A percentile compares a stretch with the other conserved stretches of the same genome.
These are phyloP conservation scores for Pleurotus salmoneostramineus DNA, from an alignment of 768 basidiomycete species.

Conservation along the genomic window DNA sequence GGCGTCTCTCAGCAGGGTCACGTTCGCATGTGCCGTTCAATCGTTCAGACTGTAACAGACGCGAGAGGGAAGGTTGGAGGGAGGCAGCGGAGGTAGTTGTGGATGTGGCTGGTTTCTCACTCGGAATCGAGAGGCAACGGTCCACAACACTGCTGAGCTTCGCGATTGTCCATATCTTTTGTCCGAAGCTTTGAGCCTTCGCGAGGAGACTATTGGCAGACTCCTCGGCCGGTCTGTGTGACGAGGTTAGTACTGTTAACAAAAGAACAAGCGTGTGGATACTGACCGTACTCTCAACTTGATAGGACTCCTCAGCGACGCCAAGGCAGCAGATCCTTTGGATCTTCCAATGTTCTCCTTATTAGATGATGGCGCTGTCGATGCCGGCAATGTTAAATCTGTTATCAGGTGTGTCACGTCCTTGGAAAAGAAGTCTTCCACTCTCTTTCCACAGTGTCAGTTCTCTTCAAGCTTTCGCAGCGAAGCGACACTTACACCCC, in stretches of 20 bases:
- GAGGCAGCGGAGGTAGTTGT: constrained; percentile 18
- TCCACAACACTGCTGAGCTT: constrained; percentile 72
- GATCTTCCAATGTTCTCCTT: constrained; percentile 62
- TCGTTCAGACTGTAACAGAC: constrained; percentile 76
- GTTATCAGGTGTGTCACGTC: constrained; percentile 88
- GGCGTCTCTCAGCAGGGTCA: constrained; percentile 83
- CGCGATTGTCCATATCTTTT: constrained; percentile 82
- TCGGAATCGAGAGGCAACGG: constrained; percentile 49
- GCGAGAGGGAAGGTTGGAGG: constrained; percentile 46
- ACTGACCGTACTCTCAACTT: constrained; percentile 57
- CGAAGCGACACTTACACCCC: constrained; percentile 60
- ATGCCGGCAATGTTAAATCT: constrained; percentile 28
- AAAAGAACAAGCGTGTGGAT: background rate
- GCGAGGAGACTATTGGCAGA: constrained; percentile 40
- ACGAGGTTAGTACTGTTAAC: too few species aligned
- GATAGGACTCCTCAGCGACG: constrained; percentile 58
- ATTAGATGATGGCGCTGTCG: constrained; percentile 33
- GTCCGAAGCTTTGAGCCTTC: constrained; percentile 65
- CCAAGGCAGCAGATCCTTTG: constrained; percentile 18
- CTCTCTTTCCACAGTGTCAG: constrained; percentile 40
- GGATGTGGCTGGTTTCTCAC: constrained; percentile 18
- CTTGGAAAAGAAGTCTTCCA: constrained; percentile 87
- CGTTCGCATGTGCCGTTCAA: constrained; percentile 88
- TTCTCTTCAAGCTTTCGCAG: background rate
- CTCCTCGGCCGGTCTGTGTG: constrained; percentile 12